Evolutionary conservation across 495 filamentous ascomycete species (phyloP).

Genomic region (Trichocladium uniseriatum): DNA sequence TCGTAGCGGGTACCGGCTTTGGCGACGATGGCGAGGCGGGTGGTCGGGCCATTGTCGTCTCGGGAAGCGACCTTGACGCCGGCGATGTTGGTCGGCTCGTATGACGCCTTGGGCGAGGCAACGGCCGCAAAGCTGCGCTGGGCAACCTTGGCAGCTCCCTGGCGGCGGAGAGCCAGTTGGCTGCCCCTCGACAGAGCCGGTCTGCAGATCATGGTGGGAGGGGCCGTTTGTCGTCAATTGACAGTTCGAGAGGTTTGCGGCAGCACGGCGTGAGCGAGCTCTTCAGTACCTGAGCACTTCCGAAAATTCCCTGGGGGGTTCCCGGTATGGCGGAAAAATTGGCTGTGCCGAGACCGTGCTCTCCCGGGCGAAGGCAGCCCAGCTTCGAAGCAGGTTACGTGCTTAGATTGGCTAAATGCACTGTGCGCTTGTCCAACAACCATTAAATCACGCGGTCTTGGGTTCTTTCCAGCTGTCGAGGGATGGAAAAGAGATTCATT

Average conservation of each 20-base stretch:
- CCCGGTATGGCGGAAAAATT: constrained; percentile 25
- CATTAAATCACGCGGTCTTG: neutral
- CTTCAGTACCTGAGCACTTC: constrained; percentile 17
- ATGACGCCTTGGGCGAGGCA: constrained; percentile 66
- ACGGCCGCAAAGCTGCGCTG: constrained; percentile 69
- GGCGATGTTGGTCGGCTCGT: constrained; percentile 72
- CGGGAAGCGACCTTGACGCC: constrained; percentile 87
- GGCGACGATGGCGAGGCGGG: constrained; percentile 79
- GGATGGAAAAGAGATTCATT: no score
- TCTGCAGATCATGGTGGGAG: constrained; percentile 75
- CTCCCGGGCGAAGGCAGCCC: neutral
- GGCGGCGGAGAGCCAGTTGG: constrained; percentile 62
- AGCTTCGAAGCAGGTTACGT: neutral
- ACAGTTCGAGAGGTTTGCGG: constrained; percentile 31
- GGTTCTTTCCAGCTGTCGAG: no score
- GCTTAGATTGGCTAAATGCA: neutral
- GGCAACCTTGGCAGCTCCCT: constrained; percentile 49
- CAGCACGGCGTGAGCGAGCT: constrained; percentile 23
- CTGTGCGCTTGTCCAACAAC: neutral
- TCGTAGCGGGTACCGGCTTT: constrained; percentile 92
- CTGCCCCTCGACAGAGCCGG: constrained; percentile 68
- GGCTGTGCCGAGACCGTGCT: constrained; percentile 21
- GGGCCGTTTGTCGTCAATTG: constrained; percentile 39
- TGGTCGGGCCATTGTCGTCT: constrained; percentile 79
- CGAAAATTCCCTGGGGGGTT: constrained; percentile 32